Base-by-base conservation (phyloP, 176 grass and related monocot species). In the Hsuehochloa calcarea region DNA sequence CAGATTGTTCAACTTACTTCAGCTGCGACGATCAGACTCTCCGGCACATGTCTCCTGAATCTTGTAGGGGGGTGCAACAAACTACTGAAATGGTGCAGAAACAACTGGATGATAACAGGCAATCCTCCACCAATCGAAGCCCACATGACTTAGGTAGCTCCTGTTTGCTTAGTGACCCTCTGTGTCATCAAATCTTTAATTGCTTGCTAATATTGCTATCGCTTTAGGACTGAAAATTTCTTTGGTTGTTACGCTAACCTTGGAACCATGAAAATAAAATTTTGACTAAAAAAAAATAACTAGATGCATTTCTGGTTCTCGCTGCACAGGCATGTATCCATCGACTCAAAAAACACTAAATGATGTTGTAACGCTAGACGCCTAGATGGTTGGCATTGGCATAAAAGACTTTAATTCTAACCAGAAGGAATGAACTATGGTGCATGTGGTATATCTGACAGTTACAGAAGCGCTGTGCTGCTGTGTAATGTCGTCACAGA, bases 1-100 rank as follows among this genome's bases (percentile, higher is more conserved):
- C 88, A 91, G 90, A 99, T 89, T 87, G 75, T 81, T 82, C 27
- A 56, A 61, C 85, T 67, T 92, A 88, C 88, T 86, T 82, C 34
- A 85, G 73, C 78, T 85, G 84, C 26, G 81, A 89, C 1, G 87
- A 92, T 67, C 64, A 90, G 16, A 77, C 44, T 52, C 51, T 19
- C 17, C 39, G 52, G 23, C 65, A 78, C 72, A 80, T 82, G 27
- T 47, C 72, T 86, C 55, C 84, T 84, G 86, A 80, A 73, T 84
- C 73, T 65, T 90, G 80, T 81, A 73, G 65, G 52, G 75, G 81
- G 79, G 65, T 45, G 40, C 56, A 76, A 16, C 82, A 58, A 61
- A 68, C 74, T 20, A 52, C 52, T 79, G 72, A 89, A 89, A 73
- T 20, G 63, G 74, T 75, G 27, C 70, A 41, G 6, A 84, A 80